phyloP scores from a whole-genome alignment of 1,284 basidiomycete genomes.

The Naganishia liquefaciens region DNA sequence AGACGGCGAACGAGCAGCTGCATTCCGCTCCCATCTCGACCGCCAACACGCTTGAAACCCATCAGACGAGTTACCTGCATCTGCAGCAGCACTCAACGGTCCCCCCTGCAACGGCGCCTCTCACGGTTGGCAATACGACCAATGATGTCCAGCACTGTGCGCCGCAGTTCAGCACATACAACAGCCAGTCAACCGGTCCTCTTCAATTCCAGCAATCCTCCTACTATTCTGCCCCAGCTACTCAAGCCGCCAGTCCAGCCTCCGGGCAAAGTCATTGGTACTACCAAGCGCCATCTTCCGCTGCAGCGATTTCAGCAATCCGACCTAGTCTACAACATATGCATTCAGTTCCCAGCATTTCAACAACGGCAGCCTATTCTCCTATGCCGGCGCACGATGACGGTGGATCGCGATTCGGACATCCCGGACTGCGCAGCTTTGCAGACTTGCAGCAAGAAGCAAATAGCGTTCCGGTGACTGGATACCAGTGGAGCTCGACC shows the following conservation, averaged over 20 bases:
- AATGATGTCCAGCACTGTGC: neutral
- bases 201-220: constrained; percentile 12
- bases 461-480: neutral
- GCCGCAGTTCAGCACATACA: neutral
- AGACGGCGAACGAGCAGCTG: neutral
- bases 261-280: neutral
- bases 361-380: neutral
- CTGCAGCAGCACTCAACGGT: neutral
- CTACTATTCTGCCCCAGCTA: neutral
- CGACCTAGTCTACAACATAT: constrained; percentile 4
- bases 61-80: neutral
- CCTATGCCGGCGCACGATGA: neutral
- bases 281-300: neutral
- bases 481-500: neutral
- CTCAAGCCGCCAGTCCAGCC: neutral
- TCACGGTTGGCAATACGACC: neutral
- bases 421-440: neutral
- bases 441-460: constrained; percentile 12
- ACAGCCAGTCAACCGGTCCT: neutral
- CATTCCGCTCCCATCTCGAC: constrained; percentile 10
- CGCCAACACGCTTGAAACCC: neutral
- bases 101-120: constrained; percentile 18
- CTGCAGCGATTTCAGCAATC: neutral
- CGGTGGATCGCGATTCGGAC: neutral
- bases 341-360: neutral